phyloP scores from a whole-genome alignment of 257 asterid species.

The Forsythia suspensa region DNA sequence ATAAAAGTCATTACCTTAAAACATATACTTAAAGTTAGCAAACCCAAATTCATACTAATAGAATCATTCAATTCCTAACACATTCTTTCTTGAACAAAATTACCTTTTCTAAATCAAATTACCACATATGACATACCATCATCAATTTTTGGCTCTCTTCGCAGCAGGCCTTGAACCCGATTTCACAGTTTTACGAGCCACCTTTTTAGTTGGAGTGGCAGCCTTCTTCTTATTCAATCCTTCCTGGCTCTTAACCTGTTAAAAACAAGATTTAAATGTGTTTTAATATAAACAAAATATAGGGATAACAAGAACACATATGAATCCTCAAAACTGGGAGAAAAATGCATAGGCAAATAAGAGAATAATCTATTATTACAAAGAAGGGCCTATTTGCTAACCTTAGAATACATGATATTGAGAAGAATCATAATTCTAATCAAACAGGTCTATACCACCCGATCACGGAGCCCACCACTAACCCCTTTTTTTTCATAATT shows the following conservation, averaged over 20 bases:
- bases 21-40: neutral
- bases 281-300: too few species aligned
- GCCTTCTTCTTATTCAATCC: neutral
- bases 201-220: slow-evolving; percentile 18
- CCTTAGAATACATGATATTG: too few species aligned
- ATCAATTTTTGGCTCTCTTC: slow-evolving; percentile 33
- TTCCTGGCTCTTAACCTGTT: neutral
- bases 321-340: too few species aligned
- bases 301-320: too few species aligned
- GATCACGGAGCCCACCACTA: too few species aligned
- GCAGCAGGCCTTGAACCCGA: slow-evolving; percentile 16
- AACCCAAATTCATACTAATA: neutral
- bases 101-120: neutral
- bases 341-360: too few species aligned
- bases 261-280: neutral
- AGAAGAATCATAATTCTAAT: too few species aligned
- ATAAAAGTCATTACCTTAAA: neutral
- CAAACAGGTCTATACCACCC: too few species aligned
- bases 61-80: neutral
- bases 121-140: neutral
- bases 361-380: too few species aligned
- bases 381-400: too few species aligned
- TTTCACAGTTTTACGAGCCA: slow-evolving; percentile 12
- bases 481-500: too few species aligned
- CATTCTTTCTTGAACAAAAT: neutral